Percentiles rank a stretch among this genome's conserved stretches.
phyloP scores from a whole-genome alignment of 2,329 filamentous ascomycete genomes.

The Cladobotryum protrusum region DNA sequence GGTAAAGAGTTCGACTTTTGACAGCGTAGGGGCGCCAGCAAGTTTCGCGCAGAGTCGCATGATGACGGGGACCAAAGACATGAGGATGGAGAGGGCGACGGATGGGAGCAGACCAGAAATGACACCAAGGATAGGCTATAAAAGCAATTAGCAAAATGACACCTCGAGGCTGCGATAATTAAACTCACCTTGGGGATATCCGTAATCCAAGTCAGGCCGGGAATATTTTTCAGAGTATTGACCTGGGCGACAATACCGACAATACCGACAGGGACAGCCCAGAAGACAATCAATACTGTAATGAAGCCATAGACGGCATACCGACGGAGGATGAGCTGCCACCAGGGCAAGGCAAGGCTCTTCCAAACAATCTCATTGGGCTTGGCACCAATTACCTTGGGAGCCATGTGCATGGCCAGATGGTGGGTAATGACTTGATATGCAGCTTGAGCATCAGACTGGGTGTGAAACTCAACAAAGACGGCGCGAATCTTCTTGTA shows the following conservation, averaged over 20 bases:
- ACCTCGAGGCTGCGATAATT: background rate
- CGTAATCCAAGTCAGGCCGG: constrained; percentile 68
- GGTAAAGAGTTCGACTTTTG: constrained; percentile 78
- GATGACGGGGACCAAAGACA: constrained; percentile 67
- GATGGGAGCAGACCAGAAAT: constrained; percentile 79
- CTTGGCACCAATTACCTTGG: constrained; percentile 73
- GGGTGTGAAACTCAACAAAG: constrained; percentile 87
- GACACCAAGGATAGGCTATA: constrained; percentile 59
- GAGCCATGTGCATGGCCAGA: constrained; percentile 74
- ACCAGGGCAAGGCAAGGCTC: constrained; percentile 64
- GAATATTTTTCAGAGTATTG: constrained; percentile 57
- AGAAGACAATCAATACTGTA: constrained; percentile 74
- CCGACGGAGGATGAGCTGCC: constrained; percentile 66
- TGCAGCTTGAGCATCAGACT: constrained; percentile 77
- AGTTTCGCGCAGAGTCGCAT: constrained; percentile 67
- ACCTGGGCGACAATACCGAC: constrained; percentile 85
- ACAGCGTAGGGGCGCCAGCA: constrained; percentile 70
- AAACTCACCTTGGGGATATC: constrained; percentile 50
- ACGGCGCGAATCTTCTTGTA: constrained; percentile 62
- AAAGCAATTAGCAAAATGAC: background rate
- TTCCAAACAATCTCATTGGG: constrained; percentile 83
- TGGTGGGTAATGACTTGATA: constrained; percentile 80
- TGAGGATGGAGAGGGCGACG: constrained; percentile 71
- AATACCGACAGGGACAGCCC: constrained; percentile 67
- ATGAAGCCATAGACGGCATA: constrained; percentile 61